Evolutionary conservation across 495 filamentous ascomycete genomes (phyloP).

Genomic region (Diplogelasinospora grovesii): DNA sequence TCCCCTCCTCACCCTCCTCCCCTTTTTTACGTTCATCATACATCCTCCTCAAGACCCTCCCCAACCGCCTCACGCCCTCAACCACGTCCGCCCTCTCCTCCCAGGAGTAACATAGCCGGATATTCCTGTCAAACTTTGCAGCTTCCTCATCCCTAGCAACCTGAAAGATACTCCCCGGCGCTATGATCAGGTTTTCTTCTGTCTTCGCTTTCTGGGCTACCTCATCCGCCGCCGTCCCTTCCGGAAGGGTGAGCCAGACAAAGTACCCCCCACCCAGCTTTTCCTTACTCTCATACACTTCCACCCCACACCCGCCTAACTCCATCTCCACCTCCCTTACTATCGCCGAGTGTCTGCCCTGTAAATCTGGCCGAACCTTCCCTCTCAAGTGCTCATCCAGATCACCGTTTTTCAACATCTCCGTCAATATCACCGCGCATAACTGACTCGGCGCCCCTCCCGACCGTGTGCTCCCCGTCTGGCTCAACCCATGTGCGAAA

Average conservation of each 20-base stretch:
- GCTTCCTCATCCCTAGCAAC: conserved; percentile 50
- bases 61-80: conserved; percentile 63
- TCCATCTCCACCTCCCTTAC: conserved; percentile 47
- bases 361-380: conserved; percentile 47
- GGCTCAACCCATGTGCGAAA: conserved; percentile 58
- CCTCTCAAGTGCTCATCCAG: conserved; percentile 38
- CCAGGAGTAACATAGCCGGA: conserved; percentile 73
- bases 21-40: not conserved
- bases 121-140: conserved; percentile 42
- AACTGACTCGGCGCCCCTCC: conserved; percentile 74
- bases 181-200: conserved; percentile 57
- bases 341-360: conserved; percentile 47
- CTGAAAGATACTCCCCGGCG: conserved; percentile 59
- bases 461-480: conserved; percentile 63
- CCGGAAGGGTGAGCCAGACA: conserved; percentile 65
- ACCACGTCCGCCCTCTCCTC: conserved; percentile 59
- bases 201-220: conserved; percentile 48
- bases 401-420: conserved; percentile 48
- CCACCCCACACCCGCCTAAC: conserved; percentile 55
- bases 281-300: conserved; percentile 18
- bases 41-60: conserved; percentile 30
- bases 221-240: conserved; percentile 34
- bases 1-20: not conserved
- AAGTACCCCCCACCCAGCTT: conserved; percentile 68
- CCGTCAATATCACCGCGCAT: conserved; percentile 55